Conservation (phyloP, 1,284 basidiomycete genomes). For the Coniferiporia sulphurascens region DNA sequence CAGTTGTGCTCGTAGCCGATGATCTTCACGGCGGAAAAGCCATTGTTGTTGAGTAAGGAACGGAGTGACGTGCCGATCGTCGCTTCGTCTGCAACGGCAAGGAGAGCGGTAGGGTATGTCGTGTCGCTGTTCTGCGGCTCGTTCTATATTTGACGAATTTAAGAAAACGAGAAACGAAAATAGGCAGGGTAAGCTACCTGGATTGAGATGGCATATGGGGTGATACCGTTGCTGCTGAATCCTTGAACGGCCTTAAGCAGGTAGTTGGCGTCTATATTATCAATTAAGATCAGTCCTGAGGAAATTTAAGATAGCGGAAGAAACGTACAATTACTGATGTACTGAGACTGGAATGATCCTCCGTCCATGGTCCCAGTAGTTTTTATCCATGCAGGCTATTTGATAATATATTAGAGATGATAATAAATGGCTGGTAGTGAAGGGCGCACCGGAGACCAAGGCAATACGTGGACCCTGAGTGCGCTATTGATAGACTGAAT, state of each 20-base stretch:
- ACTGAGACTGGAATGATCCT: constrained; percentile 36
- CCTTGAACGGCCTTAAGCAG: constrained; percentile 52
- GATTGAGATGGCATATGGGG: constrained; percentile 45
- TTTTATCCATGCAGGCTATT: constrained; percentile 59
- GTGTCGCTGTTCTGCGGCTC: constrained; percentile 50
- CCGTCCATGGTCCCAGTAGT: constrained; percentile 43
- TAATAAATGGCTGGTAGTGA: background rate
- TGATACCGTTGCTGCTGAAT: constrained; percentile 42
- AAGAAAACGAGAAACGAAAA: background rate
- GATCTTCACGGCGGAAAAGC: constrained; percentile 41
- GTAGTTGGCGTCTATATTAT: constrained; percentile 41
- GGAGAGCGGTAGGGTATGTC: constrained; percentile 45
- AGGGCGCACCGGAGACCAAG: constrained; percentile 49
- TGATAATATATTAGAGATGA: background rate
- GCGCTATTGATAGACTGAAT: constrained; percentile 42
- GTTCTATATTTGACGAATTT: constrained; percentile 27
- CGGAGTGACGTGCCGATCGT: constrained; percentile 41
- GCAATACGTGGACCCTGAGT: constrained; percentile 39
- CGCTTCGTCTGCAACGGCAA: constrained; percentile 39
- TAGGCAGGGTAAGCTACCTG: constrained; percentile 27
- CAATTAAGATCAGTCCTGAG: background rate
- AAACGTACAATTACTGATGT: constrained; percentile 31
- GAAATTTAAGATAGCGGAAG: background rate
- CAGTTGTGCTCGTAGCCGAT: constrained; percentile 52
- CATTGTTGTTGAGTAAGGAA: constrained; percentile 44